Evolutionary conservation across 2,329 filamentous ascomycete species (phyloP).

Genomic region (Aspergillus sp.): DNA sequence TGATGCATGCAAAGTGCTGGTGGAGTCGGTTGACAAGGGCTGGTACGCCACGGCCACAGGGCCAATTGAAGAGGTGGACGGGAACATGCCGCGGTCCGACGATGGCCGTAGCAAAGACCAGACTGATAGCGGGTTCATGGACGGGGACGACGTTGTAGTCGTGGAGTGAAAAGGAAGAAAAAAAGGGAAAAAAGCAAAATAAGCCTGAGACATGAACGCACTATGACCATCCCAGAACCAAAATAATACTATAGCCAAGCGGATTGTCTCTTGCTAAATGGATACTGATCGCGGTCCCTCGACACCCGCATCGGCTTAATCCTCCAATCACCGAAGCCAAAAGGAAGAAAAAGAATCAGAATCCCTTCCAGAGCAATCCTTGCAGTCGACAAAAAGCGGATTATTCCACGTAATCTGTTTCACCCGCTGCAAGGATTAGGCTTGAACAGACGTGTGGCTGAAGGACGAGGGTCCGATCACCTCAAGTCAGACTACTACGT

Average conservation of each 20-base stretch:
- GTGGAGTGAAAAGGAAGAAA: constrained; percentile 27
- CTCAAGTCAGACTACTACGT: background rate
- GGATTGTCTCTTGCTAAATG: too few species aligned
- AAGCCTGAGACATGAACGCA: background rate
- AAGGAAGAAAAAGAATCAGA: background rate
- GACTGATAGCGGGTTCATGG: constrained; percentile 31
- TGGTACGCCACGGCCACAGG: constrained; percentile 40
- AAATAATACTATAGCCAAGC: too few species aligned
- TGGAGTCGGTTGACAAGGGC: constrained; percentile 42
- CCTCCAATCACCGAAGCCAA: too few species aligned
- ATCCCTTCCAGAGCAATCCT: background rate
- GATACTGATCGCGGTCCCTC: too few species aligned
- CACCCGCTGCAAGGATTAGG: background rate
- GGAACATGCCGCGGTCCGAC: constrained; percentile 20
- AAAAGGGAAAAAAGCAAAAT: background rate
- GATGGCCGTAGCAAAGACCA: constrained; percentile 12
- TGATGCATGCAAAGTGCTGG: constrained; percentile 41
- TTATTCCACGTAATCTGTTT: constrained; percentile 2
- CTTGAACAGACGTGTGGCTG: background rate
- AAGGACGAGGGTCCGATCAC: constrained; percentile 5
- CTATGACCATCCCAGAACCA: too few species aligned
- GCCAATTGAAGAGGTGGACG: constrained; percentile 21
- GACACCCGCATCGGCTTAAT: too few species aligned
- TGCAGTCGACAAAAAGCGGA: background rate
- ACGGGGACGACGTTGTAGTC: constrained; percentile 39